Evolutionary conservation across 345 rosid species (phyloP).

Genomic region (Brassica napus): DNA sequence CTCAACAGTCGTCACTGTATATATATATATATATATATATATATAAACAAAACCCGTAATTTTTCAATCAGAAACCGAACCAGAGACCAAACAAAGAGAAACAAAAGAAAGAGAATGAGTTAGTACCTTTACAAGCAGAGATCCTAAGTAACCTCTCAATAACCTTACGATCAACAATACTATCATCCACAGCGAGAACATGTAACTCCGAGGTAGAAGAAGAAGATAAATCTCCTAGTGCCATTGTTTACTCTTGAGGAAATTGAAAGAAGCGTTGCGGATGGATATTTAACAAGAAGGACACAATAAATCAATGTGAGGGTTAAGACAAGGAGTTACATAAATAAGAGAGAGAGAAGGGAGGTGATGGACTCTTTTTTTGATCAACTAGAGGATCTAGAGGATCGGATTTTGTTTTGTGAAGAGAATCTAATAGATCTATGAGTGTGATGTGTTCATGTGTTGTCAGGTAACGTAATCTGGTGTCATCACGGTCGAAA

Average conservation of each 20-base stretch:
- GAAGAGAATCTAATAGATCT: slow-evolving; percentile 30
- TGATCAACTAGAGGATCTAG: slow-evolving; percentile 4
- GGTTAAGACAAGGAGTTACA: slow-evolving; percentile 18
- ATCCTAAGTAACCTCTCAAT: slow-evolving; percentile 76
- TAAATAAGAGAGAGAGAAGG: slow-evolving; percentile 4
- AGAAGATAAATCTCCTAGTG: slow-evolving; percentile 36
- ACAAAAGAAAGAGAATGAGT: neutral
- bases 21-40: too few species aligned
- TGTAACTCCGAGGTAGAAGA: slow-evolving; percentile 55
- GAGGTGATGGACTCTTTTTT: neutral
- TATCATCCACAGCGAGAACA: slow-evolving; percentile 95
- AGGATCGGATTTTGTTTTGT: slow-evolving; percentile 30
- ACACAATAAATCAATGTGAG: neutral
- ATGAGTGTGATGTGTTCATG: slow-evolving; percentile 35
- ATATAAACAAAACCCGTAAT: neutral
- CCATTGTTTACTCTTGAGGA: slow-evolving; percentile 25
- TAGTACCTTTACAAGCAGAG: slow-evolving; percentile 76
- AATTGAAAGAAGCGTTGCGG: slow-evolving; percentile 13
- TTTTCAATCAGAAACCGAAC: neutral
- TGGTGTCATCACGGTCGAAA: slow-evolving; percentile 29
- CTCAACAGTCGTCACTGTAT: slow-evolving; percentile 75
- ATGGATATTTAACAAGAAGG: neutral
- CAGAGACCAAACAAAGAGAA: neutral
- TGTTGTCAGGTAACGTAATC: slow-evolving; percentile 37
- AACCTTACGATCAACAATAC: slow-evolving; percentile 71